Evolutionary conservation across 2,329 filamentous ascomycete species (phyloP), one percentile per base, ranked within the genome.

Genomic region (Apiospora pterosperma): DNA sequence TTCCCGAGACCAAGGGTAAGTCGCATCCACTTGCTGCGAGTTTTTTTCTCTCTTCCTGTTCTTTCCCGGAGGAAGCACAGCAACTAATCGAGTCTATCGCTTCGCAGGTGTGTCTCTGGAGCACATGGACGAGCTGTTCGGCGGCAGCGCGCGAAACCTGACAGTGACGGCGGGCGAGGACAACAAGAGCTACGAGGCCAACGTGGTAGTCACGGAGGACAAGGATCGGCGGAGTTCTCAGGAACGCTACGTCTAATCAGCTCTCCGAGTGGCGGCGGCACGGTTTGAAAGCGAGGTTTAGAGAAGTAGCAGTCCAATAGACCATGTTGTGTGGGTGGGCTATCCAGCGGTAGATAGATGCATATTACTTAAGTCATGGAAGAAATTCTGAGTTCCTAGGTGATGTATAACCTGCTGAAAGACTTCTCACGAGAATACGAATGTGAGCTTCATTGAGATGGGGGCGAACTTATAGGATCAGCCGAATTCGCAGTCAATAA

Each of bases 121-220:
- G 74, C 82, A 81, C 69, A 87, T 87, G 84, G 84, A 87, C 70
- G 79, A 86, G 67, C 76, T 88, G 11, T 88, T 88, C 70, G 85
- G 85, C 52, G 76, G 83, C 25, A 61, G 38, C 38, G 34, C 28
- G 23, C 60, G 31, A 2, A 42, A 48, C 31, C 38, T 42, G 39
- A 36, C 14, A 4, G n/a, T 31, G 19, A 10, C 60, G 23, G 41
- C 41, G 19, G 39, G 11, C 38, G 16, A 16, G 38, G 60, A 62
- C 60, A 19, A 42, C 38, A 62, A 62, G 60, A 34, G 31, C 28
- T 34, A 62, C 38, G 38, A 62, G 39, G 39, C 38, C 60, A 36
- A 48, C 2, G 39, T 62, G 23, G 60, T 48, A 14, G 31, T 62
- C 2, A 62, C 25, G 4, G 60, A 62, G 28, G 60, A 62, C 60